Evolutionary conservation across 345 rosid genomes (phyloP).

Genomic region (Camelina sativa): DNA sequence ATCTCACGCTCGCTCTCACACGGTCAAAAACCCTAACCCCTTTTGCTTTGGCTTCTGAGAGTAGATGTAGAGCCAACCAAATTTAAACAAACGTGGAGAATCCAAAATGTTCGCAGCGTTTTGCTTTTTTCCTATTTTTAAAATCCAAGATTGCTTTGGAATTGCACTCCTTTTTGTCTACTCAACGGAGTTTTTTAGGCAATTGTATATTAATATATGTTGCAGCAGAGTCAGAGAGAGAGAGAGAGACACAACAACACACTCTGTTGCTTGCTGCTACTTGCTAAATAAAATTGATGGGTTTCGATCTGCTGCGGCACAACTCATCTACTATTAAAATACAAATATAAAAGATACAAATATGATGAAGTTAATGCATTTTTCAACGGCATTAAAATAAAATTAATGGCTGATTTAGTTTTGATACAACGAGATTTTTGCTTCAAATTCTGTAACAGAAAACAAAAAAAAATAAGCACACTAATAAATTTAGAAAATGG

Average conservation of each 20-base stretch:
- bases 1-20: slow-evolving; percentile 37
- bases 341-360: too few relatives aligned
- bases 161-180: slow-evolving; percentile 23
- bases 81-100: slow-evolving; percentile 37
- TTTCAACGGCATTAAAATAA: neutral
- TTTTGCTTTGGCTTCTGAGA: slow-evolving; percentile 36
- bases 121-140: slow-evolving; percentile 19
- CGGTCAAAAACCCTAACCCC: slow-evolving; percentile 40
- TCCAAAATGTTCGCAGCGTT: slow-evolving; percentile 38
- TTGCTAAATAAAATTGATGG: slow-evolving; percentile 22
- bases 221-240: neutral
- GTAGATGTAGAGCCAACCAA: slow-evolving; percentile 43
- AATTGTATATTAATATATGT: slow-evolving; percentile 12
- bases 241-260: slow-evolving; percentile 15
- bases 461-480: neutral
- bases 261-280: slow-evolving; percentile 31
- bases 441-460: neutral
- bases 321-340: neutral
- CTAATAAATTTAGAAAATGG: slow-evolving; percentile 5
- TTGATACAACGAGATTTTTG: neutral
- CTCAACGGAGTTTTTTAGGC: slow-evolving; percentile 32
- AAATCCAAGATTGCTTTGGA: slow-evolving; percentile 18
- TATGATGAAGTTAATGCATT: neutral
- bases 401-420: neutral
- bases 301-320: slow-evolving; percentile 26